Evolutionary conservation across 768 basidiomycete genomes (phyloP).

Genomic region (Termitomyces sp.): DNA sequence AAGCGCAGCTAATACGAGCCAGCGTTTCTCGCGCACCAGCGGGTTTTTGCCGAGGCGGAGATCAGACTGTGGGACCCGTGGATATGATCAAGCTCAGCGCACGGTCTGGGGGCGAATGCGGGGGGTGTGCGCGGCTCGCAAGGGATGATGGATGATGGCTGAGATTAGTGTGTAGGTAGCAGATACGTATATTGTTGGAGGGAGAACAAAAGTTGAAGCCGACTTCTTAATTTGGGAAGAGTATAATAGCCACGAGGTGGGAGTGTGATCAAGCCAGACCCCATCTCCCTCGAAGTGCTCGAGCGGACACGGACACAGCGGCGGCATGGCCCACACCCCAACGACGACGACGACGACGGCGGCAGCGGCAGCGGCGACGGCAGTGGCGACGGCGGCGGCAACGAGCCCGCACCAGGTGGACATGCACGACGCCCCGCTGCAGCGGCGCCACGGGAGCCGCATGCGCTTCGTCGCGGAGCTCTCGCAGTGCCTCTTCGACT

Average conservation of each 20-base stretch:
- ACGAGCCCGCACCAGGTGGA: no score
- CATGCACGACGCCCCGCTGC: slow-evolving; percentile 19
- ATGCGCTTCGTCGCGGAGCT: slow-evolving; percentile 75
- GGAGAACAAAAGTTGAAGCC: no score
- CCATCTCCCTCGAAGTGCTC: no score
- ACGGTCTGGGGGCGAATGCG: no score
- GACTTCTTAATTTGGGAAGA: slow-evolving; percentile 17
- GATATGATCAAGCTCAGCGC: no score
- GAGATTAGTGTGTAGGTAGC: no score
- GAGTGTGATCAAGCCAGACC: slow-evolving; percentile 13
- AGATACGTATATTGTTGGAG: no score
- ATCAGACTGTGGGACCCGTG: background rate
- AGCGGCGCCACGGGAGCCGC: slow-evolving; percentile 37
- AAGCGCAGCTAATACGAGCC: background rate
- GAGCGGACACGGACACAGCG: no score
- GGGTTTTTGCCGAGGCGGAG: background rate
- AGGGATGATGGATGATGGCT: background rate
- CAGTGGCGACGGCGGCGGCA: no score
- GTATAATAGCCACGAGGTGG: slow-evolving; percentile 17
- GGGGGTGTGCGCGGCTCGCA: background rate
- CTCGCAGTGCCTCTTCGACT: slow-evolving; percentile 88
- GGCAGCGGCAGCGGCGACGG: no score
- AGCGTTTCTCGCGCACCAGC: background rate
- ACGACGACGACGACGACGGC: no score
- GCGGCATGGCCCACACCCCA: no score